Evolutionary conservation across 2,329 filamentous ascomycete genomes (phyloP).

Genomic region (Cladophialophora psammophila): DNA sequence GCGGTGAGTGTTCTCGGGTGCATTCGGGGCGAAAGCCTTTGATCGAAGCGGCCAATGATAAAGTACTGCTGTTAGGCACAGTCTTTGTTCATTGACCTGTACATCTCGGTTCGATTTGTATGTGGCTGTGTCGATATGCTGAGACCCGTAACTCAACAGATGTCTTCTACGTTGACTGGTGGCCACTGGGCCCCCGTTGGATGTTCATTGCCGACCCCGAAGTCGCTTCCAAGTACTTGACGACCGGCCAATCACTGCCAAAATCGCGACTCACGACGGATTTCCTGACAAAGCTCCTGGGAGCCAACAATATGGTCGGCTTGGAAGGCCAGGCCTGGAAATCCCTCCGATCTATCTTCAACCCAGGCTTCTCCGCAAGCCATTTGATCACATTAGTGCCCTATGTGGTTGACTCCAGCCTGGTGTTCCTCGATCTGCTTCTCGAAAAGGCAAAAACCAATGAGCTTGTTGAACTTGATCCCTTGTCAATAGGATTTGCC

Average conservation of each 20-base stretch:
- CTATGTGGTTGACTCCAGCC: slow-evolving; percentile 42
- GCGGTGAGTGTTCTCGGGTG: slow-evolving; percentile 22
- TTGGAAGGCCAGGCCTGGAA: slow-evolving; percentile 44
- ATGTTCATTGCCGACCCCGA: slow-evolving; percentile 38
- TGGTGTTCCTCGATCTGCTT: slow-evolving; percentile 41
- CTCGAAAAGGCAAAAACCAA: slow-evolving; percentile 34
- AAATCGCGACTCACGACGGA: slow-evolving; percentile 33
- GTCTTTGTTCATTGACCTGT: neutral
- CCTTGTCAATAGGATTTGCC: slow-evolving; percentile 42
- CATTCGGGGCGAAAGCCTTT: too few relatives aligned
- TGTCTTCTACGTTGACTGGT: slow-evolving; percentile 41
- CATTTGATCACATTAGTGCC: slow-evolving; percentile 43
- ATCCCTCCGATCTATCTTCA: slow-evolving; percentile 44
- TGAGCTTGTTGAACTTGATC: slow-evolving; percentile 42
- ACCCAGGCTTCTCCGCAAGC: slow-evolving; percentile 44
- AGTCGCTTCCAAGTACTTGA: slow-evolving; percentile 36
- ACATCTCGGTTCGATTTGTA: neutral
- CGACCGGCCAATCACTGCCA: slow-evolving; percentile 36
- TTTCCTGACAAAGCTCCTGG: slow-evolving; percentile 36
- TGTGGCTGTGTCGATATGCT: neutral
- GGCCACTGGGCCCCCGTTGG: slow-evolving; percentile 40
- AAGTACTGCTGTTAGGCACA: neutral
- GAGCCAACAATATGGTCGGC: slow-evolving; percentile 37
- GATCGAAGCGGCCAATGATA: neutral
- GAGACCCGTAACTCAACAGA: slow-evolving; percentile 20